Conservation (phyloP, 768 basidiomycete genomes). For the Piloderma croceum region DNA sequence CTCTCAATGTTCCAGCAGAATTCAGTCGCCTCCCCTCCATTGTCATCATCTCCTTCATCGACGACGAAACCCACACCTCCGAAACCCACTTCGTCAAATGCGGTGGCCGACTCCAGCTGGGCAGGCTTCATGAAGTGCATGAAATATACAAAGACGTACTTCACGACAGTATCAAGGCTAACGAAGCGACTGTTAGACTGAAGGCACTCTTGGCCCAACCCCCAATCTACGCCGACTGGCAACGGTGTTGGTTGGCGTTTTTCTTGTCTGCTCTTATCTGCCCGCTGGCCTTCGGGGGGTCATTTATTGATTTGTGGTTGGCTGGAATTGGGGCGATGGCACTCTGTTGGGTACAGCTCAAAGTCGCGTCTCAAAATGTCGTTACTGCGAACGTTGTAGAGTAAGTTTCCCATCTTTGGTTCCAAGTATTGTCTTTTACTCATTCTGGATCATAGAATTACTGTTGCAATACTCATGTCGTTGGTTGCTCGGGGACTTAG, state of each 20-base stretch:
- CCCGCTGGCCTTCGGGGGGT: conserved; percentile 80
- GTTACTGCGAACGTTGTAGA: conserved; percentile 91
- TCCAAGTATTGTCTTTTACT: conserved; percentile 8
- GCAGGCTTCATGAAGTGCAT: conserved; percentile 81
- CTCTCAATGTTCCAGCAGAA: conserved; percentile 87
- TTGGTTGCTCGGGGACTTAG: conserved; percentile 78
- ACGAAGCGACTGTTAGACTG: conserved; percentile 61
- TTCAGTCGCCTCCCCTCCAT: conserved; percentile 81
- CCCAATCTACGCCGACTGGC: conserved; percentile 56
- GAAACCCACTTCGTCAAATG: conserved; percentile 88
- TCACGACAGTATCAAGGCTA: conserved; percentile 87
- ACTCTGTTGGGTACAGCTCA: conserved; percentile 65
- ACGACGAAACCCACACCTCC: conserved; percentile 82
- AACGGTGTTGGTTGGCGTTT: conserved; percentile 66
- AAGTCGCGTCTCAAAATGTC: conserved; percentile 66
- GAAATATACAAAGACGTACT: conserved; percentile 81
- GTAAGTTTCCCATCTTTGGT: conserved; percentile 39
- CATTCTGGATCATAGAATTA: conserved; percentile 49
- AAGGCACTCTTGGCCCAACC: conserved; percentile 56
- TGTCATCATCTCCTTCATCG: conserved; percentile 85
- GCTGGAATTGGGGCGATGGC: conserved; percentile 64
- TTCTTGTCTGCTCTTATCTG: conserved; percentile 72
- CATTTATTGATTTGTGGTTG: conserved; percentile 82
- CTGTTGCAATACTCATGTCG: conserved; percentile 75
- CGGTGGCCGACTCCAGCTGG: conserved; percentile 70